Evolutionary conservation across 2,329 filamentous ascomycete genomes (phyloP), one percentile per base, ranked within the genome.

Genomic region (Rhynchosporium agropyri): DNA sequence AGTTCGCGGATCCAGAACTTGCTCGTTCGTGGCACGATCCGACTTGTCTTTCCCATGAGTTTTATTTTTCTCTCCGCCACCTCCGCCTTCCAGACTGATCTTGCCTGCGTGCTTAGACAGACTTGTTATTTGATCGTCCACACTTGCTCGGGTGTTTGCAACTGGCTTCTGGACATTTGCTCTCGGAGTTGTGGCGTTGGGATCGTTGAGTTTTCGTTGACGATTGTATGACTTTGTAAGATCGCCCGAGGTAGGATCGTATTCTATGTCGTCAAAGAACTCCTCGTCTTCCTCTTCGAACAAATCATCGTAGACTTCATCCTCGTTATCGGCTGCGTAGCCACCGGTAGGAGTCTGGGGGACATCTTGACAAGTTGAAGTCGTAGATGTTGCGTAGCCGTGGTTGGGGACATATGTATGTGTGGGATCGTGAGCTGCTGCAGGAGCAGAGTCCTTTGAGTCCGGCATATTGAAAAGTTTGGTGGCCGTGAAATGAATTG

Each of bases 1-100:
- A 13, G 95, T 99, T 60, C 92, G 85, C 67, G 92, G 91, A 77
- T 99, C 95, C 65, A 99, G 80, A 55, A 99, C 95, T 76, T 97
- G 92, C 76, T 99, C 95, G 70, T 87, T 92, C 13, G 95, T 99
- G 58, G 95, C 94, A 63, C 95, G 87, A 75, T 99, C 94, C 61
- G 90, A 89, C 81, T 95, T 96, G 77, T 97, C 93, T 76, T 91
- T 92, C 63, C 87, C 86, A 60, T 83, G 81, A 42, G 78, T 79
- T 62, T 83, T 80, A 40, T 80, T 78, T 74, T 83, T 85, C 67
- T 84, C 83, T 64, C 80, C 69, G 43, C 80, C 67, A 67, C 83
- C 84, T 73, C 79, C 67, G 67, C 83, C 84, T 73, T 93, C 90
- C 36, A 97, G 83, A 57, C 89, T 86, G 69, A 98, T 90, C 79